These are phyloP conservation scores for Camelina neglecta DNA, from an alignment of 345 rosid species.

Conservation along the genomic window DNA sequence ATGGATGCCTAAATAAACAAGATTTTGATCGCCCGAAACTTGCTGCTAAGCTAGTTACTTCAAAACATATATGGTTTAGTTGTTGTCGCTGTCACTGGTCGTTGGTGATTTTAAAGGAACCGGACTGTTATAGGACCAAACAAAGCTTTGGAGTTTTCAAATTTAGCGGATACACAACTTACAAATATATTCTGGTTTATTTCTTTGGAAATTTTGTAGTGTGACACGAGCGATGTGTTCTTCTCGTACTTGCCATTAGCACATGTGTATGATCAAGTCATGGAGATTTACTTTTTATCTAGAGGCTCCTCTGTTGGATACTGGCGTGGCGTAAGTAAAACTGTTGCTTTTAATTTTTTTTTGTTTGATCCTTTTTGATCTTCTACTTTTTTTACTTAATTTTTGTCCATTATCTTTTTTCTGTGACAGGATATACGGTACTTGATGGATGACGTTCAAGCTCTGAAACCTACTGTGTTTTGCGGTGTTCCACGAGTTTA, in stretches of 20 bases:
- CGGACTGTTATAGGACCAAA: not conserved
- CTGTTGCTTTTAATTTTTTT: not conserved
- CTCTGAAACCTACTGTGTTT: slow-evolving; percentile 79
- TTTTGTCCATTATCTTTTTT: not conserved
- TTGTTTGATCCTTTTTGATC: not conserved
- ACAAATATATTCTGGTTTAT: not conserved
- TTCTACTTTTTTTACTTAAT: slow-evolving; percentile 1
- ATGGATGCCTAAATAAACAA: not conserved
- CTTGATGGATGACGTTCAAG: slow-evolving; percentile 85
- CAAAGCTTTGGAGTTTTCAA: not conserved
- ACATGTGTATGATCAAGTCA: slow-evolving; percentile 83
- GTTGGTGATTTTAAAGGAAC: not conserved
- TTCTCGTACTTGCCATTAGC: slow-evolving; percentile 97
- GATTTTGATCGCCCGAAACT: not conserved
- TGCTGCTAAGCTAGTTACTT: not conserved
- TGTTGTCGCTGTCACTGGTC: not conserved
- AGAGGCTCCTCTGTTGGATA: slow-evolving; percentile 85
- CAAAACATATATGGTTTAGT: not conserved
- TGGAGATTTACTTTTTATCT: slow-evolving; percentile 78
- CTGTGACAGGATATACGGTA: slow-evolving; percentile 65
- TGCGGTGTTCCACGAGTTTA: slow-evolving; percentile 92
- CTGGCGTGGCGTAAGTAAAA: slow-evolving; percentile 77
- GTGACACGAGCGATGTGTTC: slow-evolving; percentile 71
- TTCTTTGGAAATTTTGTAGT: slow-evolving; percentile 48
- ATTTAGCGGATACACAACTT: not conserved